A percentile compares a stretch with the other conserved stretches of the same genome.
Conservation (phyloP, 805 yeast genomes). For the Candida easanensis region DNA sequence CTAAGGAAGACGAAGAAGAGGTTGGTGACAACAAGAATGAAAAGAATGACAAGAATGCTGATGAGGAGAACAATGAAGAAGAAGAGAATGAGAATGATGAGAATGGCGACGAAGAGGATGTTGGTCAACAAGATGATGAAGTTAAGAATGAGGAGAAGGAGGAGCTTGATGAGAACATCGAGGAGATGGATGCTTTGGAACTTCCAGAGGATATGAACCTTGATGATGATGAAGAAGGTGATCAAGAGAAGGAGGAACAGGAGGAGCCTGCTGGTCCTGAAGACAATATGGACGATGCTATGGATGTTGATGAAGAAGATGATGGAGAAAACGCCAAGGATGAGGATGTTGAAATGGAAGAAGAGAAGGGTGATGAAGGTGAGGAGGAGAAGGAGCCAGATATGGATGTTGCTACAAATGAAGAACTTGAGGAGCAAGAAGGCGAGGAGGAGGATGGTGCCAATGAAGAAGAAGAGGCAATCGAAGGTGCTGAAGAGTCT, state of each 20-base stretch:
- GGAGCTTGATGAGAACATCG: constrained; percentile 68
- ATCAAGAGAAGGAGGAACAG: constrained; percentile 41
- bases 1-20: constrained; percentile 36
- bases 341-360: constrained; percentile 28
- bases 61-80: constrained; percentile 35
- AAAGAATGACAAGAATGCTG: constrained; percentile 32
- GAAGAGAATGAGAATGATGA: constrained; percentile 47
- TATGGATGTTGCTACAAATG: constrained; percentile 30
- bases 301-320: constrained; percentile 45
- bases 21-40: constrained; percentile 18
- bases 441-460: constrained; percentile 33
- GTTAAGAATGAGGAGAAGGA: constrained; percentile 67
- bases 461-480: constrained; percentile 29
- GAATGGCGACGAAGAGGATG: constrained; percentile 55
- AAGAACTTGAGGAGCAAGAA: constrained; percentile 27
- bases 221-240: constrained; percentile 72
- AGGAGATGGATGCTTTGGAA: constrained; percentile 83
- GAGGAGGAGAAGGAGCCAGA: constrained; percentile 27
- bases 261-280: constrained; percentile 33
- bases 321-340: constrained; percentile 33
- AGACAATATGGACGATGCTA: constrained; percentile 34
- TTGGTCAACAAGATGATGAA: constrained; percentile 80
- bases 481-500: constrained; percentile 33
- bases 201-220: constrained; percentile 89
- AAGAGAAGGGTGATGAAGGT: constrained; percentile 32